Base-by-base conservation (phyloP, 2,329 filamentous ascomycete genomes). In the Stemphylium beticola region DNA sequence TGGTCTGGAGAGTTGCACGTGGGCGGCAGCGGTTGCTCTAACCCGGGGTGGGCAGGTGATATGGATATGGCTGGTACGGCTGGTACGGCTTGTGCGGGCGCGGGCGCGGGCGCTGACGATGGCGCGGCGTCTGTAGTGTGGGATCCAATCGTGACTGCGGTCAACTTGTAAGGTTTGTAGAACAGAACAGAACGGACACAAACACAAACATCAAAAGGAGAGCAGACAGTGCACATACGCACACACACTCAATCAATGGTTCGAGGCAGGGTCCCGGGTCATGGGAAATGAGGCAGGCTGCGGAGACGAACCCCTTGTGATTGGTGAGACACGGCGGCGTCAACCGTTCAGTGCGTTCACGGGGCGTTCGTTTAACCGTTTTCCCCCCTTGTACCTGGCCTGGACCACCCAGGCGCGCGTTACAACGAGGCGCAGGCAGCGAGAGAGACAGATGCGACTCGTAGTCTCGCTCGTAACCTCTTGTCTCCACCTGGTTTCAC, bases 271-370 rank as follows among this genome's bases (percentile, higher is more conserved):
- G 49, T 33, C 47, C 44, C 26, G 12, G 17, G 31, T 10, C 41
- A 14, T 51, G 61, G 49, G 55, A 63, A 61, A 65, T 63, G 60
- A 63, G 49, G 49, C 31, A 33, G 20, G 22, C n/a, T 60, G 58
- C 61, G 62, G 59, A 61, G 64, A 60, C 57, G 55, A 43, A 46
- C 36, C 52, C 51, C 55, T 49, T 57, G 47, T 50, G 62, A 67
- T 67, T 64, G 62, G 63, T 48, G 54, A 26, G 41, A 39, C 36
- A 33, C n/a, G 20, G 38, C 34, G 41, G 52, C 24, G 32, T 37
- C 49, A 40, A 37, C 44, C 39, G 17, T 39, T 10, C 29, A 33
- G 31, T 31, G 18, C 41, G 41, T 44, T 24, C 31, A 48, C 38
- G 45, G 20, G 33, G 18, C 14, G 32, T 48, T 48, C 36, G 17